A percentile compares a stretch with the other conserved stretches of the same genome.
These are phyloP conservation scores for Fusarium sp. DNA, from an alignment of 2,329 filamentous ascomycete genomes.

Conservation along the genomic window DNA sequence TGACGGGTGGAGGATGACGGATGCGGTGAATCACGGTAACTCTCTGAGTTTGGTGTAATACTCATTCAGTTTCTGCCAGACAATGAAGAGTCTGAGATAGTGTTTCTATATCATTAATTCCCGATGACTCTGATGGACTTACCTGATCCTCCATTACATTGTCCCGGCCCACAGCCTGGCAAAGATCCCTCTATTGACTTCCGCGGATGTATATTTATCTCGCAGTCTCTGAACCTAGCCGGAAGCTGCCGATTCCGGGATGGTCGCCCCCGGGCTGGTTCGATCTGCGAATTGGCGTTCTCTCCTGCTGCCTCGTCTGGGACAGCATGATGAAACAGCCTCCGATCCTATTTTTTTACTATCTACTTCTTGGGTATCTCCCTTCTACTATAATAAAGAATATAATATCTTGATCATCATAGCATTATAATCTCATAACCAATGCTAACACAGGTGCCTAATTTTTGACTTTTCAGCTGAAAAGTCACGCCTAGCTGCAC, in stretches of 20 bases:
- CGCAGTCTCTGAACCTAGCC: background rate
- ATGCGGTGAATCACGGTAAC: constrained; percentile 2
- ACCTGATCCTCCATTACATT: background rate
- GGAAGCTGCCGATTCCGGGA: background rate
- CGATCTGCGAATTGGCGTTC: background rate
- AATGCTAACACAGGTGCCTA: too few species aligned
- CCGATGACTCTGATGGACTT: background rate
- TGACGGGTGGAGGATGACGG: background rate
- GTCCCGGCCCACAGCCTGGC: background rate
- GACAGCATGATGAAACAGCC: background rate
- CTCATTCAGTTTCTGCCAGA: constrained; percentile 14
- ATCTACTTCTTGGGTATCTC: too few species aligned
- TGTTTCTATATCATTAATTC: background rate
- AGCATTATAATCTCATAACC: too few species aligned
- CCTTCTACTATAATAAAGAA: too few species aligned
- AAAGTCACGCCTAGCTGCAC: too few species aligned
- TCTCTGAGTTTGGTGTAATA: constrained; percentile 8
- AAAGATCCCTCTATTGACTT: background rate
- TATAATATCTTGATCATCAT: too few species aligned
- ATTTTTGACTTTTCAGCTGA: too few species aligned
- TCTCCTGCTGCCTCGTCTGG: background rate
- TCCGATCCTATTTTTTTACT: background rate
- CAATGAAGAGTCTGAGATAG: constrained; percentile 8
- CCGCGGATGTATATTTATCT: background rate
- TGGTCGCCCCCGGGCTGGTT: background rate